A percentile compares a stretch with the other conserved stretches of the same genome.
phyloP scores from a whole-genome alignment of 768 basidiomycete genomes.

The Cantharellus cinnabarinus region DNA sequence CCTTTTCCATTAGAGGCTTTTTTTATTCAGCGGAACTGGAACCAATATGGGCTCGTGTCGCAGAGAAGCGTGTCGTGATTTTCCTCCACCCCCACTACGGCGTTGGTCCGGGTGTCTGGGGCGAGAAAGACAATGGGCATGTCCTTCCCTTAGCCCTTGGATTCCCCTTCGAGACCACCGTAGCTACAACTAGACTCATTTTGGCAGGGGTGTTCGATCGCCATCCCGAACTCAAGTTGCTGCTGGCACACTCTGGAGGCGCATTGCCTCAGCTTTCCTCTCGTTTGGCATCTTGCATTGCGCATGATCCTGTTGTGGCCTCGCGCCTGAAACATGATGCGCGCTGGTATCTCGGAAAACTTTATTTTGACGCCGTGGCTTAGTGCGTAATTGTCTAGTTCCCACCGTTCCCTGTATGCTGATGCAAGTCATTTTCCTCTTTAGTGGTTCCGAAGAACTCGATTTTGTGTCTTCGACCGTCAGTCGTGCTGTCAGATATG shows the following conservation, averaged over 20 bases:
- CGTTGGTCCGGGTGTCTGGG: conserved; percentile 48
- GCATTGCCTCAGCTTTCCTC: conserved; percentile 69
- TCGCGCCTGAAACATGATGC: conserved; percentile 61
- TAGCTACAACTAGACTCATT: conserved; percentile 60
- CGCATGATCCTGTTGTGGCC: conserved; percentile 65
- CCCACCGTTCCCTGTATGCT: neutral
- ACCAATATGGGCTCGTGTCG: conserved; percentile 64
- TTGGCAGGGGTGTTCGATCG: conserved; percentile 65
- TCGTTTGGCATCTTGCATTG: conserved; percentile 64
- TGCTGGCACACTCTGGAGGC: conserved; percentile 78
- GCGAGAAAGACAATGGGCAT: conserved; percentile 61
- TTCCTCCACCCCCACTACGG: conserved; percentile 83
- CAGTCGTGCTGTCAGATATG: conserved; percentile 34
- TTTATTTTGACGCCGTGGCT: conserved; percentile 74
- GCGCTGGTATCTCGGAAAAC: conserved; percentile 56
- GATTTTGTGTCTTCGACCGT: conserved; percentile 55
- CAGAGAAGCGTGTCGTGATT: conserved; percentile 44
- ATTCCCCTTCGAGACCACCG: conserved; percentile 81
- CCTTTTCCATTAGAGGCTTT: neutral
- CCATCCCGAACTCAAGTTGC: conserved; percentile 49
- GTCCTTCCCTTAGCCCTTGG: conserved; percentile 73
- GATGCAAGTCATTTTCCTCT: neutral
- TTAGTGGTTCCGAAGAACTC: conserved; percentile 53
- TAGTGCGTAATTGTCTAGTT: conserved; percentile 19
- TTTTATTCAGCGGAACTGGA: conserved; percentile 29